Percentiles rank a stretch among this genome's conserved stretches.
Evolutionary conservation across 2,329 filamentous ascomycete species (phyloP).

Genomic region (Cercospora berteroae): DNA sequence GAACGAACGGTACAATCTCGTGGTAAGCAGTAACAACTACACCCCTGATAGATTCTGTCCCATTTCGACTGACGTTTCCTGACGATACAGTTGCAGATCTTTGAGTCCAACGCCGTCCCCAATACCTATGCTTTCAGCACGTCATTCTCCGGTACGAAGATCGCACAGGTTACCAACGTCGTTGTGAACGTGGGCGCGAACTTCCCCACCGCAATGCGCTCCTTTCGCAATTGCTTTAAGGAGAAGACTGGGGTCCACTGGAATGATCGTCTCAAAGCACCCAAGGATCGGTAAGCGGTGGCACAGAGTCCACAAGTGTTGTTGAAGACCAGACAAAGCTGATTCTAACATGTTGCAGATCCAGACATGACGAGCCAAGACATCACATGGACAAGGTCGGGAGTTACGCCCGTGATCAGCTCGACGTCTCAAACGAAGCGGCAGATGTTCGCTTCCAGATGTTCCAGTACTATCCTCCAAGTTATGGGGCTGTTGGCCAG

Average conservation of each 20-base stretch:
- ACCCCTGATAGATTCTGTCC: not conserved
- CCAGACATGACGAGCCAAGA: not conserved
- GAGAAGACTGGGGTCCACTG: slow-evolving; percentile 43
- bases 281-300: slow-evolving; percentile 19
- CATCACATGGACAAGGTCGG: slow-evolving; percentile 1
- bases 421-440: not conserved
- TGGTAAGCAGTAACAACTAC: slow-evolving; percentile 43
- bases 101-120: slow-evolving; percentile 61
- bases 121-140: slow-evolving; percentile 60
- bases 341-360: not conserved
- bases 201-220: slow-evolving; percentile 37
- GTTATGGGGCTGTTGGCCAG: slow-evolving; percentile 15
- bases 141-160: slow-evolving; percentile 27
- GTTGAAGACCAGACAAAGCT: not conserved
- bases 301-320: not conserved
- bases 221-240: slow-evolving; percentile 43
- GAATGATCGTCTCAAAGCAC: slow-evolving; percentile 40
- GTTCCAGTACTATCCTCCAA: slow-evolving; percentile 21
- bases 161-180: slow-evolving; percentile 26
- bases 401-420: not conserved
- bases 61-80: slow-evolving; percentile 14
- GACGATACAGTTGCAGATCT: slow-evolving; percentile 54
- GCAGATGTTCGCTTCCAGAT: slow-evolving; percentile 5
- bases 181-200: slow-evolving; percentile 35
- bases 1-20: slow-evolving; percentile 60